Percentiles rank a stretch among this genome's conserved stretches.
Conservation (phyloP, 345 rosid genomes). For the Kandelia obovata region DNA sequence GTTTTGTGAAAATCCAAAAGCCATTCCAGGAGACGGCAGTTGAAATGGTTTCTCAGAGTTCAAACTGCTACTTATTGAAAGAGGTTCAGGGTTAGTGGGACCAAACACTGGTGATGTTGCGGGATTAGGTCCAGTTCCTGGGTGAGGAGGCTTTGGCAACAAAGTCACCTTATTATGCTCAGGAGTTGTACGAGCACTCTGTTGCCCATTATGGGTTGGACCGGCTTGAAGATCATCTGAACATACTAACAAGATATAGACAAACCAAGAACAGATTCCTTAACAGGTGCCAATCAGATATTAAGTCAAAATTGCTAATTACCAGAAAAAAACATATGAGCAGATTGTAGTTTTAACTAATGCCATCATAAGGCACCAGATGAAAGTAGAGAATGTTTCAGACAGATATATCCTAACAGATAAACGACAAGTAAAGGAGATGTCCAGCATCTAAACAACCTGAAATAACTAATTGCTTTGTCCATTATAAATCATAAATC, state of each 20-base stretch:
- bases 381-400: no score
- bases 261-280: not conserved
- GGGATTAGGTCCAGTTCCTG: conserved; percentile 15
- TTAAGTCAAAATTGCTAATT: not conserved
- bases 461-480: no score
- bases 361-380: no score
- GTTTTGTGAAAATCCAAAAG: conserved; percentile 9
- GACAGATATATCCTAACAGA: no score
- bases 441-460: no score
- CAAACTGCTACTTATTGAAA: conserved; percentile 12
- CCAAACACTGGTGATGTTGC: conserved; percentile 2
- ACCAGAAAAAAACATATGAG: no score
- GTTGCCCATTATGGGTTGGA: conserved; percentile 35
- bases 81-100: conserved; percentile 18
- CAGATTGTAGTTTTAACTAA: no score
- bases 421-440: no score
- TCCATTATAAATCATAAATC: no score
- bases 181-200: conserved; percentile 23
- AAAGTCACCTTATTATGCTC: conserved; percentile 12
- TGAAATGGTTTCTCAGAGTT: conserved; percentile 15
- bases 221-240: conserved; percentile 27
- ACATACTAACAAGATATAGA: not conserved
- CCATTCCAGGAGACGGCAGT: conserved; percentile 8
- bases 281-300: not conserved
- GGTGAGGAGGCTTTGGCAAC: conserved; percentile 36